phyloP scores from a whole-genome alignment of 768 basidiomycete species.

The Xerocomellus intermedius region DNA sequence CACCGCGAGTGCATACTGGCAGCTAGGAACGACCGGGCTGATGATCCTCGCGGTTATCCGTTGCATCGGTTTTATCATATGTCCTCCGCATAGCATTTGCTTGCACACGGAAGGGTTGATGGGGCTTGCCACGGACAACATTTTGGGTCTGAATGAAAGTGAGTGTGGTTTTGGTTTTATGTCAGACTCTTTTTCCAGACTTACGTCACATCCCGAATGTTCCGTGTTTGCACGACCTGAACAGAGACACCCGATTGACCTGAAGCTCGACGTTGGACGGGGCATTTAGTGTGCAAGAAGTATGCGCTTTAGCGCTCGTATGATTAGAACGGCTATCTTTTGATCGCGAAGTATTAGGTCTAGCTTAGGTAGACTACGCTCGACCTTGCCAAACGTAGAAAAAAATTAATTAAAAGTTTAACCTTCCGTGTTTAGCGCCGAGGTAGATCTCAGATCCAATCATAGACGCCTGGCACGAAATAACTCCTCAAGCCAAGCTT shows the following conservation, averaged over 20 bases:
- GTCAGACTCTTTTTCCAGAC: background rate
- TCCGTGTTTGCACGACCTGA: constrained; percentile 3
- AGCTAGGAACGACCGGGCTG: constrained; percentile 62
- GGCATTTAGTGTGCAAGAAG: background rate
- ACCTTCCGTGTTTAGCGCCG: constrained; percentile 14
- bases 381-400: background rate
- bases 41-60: constrained; percentile 7
- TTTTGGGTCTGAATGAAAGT: background rate
- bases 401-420: constrained; percentile 20
- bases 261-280: background rate
- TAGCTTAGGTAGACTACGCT: too few relatives aligned
- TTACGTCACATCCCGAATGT: constrained; percentile 8
- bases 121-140: constrained; percentile 19
- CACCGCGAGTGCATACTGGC: constrained; percentile 59
- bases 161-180: constrained; percentile 3
- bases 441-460: constrained; percentile 20
- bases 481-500: background rate
- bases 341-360: too few relatives aligned
- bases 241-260: background rate
- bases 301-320: background rate
- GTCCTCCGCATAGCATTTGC: background rate
- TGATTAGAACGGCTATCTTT: too few relatives aligned
- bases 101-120: background rate
- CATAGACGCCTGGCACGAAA: background rate
- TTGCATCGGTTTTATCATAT: background rate